A percentile compares a stretch with the other conserved stretches of the same genome.
phyloP scores from a whole-genome alignment of 164 flowering plant species.

The Kingdonia uniflora region DNA sequence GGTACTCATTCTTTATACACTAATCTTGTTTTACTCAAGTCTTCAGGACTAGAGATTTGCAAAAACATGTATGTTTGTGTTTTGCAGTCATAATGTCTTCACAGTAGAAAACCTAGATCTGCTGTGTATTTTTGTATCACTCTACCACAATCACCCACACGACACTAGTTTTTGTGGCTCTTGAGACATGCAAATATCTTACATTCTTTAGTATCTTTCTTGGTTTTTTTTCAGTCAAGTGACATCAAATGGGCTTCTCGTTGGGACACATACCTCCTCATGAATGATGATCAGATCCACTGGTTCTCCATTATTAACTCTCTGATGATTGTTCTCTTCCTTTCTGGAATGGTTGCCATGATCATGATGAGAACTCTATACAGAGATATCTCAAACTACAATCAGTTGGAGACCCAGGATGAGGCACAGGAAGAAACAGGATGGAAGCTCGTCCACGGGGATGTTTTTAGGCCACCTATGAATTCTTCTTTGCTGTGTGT shows the following conservation, averaged over 20 bases:
- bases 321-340: conserved; percentile 41
- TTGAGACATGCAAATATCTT: not conserved
- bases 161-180: too few relatives aligned
- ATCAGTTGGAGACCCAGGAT: conserved; percentile 41
- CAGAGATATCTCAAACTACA: conserved; percentile 38
- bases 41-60: too few relatives aligned
- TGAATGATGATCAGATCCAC: conserved; percentile 12
- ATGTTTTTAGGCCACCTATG: conserved; percentile 15
- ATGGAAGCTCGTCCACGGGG: conserved; percentile 12
- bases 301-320: conserved; percentile 27
- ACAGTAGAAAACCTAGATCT: too few relatives aligned
- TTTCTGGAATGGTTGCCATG: conserved; percentile 47
- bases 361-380: conserved; percentile 48
- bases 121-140: too few relatives aligned
- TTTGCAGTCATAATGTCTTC: too few relatives aligned
- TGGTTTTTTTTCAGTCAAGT: conserved; percentile 23
- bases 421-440: conserved; percentile 24
- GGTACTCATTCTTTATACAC: conserved; percentile 17
- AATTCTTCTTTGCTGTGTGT: conserved; percentile 34
- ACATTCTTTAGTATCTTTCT: too few relatives aligned
- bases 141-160: too few relatives aligned
- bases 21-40: not conserved
- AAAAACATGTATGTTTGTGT: too few relatives aligned
- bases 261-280: conserved; percentile 20
- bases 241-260: conserved; percentile 50